Evolutionary conservation across 805 yeast species (phyloP).

Genomic region (Starmerella cellae): DNA sequence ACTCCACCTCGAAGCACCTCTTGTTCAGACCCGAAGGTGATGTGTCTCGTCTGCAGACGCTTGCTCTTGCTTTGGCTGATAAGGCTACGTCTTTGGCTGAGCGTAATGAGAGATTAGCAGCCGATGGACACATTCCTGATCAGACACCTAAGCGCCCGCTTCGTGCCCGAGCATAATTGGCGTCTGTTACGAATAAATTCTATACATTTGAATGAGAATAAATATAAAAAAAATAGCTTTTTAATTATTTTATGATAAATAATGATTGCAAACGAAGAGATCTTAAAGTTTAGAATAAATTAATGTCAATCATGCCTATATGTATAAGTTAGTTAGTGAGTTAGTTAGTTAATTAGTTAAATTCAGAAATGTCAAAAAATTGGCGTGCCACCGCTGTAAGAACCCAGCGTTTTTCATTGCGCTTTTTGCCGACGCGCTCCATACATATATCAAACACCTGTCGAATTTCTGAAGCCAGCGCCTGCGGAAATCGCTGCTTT

Average conservation of each 20-base stretch:
- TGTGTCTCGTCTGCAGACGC: constrained; percentile 70
- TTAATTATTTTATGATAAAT: too few relatives aligned
- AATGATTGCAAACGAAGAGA: too few relatives aligned
- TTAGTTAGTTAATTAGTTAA: background rate
- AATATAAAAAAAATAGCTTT: too few relatives aligned
- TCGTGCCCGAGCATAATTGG: constrained; percentile 1
- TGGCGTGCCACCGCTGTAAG: constrained; percentile 3
- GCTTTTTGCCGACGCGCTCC: constrained; percentile 16
- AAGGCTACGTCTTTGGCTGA: constrained; percentile 66
- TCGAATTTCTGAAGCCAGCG: constrained; percentile 12
- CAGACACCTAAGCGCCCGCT: constrained; percentile 14
- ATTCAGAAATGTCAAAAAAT: background rate
- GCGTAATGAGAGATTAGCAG: constrained; percentile 70
- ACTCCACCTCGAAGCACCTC: constrained; percentile 48
- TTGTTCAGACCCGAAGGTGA: constrained; percentile 67
- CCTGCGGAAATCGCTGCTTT: constrained; percentile 17
- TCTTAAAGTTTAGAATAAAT: too few relatives aligned
- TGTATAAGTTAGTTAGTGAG: background rate
- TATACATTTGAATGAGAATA: too few relatives aligned
- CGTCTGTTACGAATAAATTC: background rate
- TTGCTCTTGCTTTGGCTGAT: constrained; percentile 73
- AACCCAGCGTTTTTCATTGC: constrained; percentile 16
- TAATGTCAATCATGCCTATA: background rate
- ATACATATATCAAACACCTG: constrained; percentile 10
- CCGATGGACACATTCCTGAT: constrained; percentile 50